phyloP scores from a whole-genome alignment of 2,329 filamentous ascomycete species.

The Xylariaceae sp. region DNA sequence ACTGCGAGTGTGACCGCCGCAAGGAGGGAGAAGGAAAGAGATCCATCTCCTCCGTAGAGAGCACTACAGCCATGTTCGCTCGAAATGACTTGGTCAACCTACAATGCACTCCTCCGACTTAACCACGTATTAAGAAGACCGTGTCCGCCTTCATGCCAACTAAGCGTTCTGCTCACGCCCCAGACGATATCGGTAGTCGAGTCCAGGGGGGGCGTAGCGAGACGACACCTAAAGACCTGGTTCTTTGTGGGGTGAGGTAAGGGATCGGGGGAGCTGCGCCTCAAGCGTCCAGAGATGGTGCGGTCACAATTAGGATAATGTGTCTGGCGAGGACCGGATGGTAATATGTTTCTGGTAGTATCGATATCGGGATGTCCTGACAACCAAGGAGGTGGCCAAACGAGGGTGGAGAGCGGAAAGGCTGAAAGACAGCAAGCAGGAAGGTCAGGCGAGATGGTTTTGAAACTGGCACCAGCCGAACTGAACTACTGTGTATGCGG shows the following conservation, averaged over 20 bases:
- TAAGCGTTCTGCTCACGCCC: constrained; percentile 1
- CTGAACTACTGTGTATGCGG: too few species aligned
- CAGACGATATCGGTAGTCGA: neutral
- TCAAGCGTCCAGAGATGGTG: constrained; percentile 6
- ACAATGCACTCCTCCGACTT: constrained; percentile 24
- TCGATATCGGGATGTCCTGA: too few species aligned
- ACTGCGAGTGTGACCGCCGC: constrained; percentile 56
- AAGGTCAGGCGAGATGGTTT: too few species aligned
- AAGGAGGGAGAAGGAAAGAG: constrained; percentile 51
- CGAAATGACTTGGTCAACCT: constrained; percentile 2
- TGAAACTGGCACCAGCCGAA: too few species aligned
- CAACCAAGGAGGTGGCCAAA: too few species aligned
- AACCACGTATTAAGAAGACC: constrained; percentile 17
- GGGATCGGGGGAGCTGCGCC: constrained; percentile 3
- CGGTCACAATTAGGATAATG: neutral
- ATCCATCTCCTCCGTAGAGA: constrained; percentile 51
- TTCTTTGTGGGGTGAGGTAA: constrained; percentile 11
- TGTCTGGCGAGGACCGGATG: too few species aligned
- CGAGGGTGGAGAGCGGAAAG: constrained; percentile 1
- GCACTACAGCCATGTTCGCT: constrained; percentile 48
- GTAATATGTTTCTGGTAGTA: too few species aligned
- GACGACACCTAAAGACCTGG: constrained; percentile 1
- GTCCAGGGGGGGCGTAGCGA: neutral
- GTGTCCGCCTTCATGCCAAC: constrained; percentile 22
- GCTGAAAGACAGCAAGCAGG: neutral